Conservation (phyloP, 257 asterid species). For the Petunia axillaris region DNA sequence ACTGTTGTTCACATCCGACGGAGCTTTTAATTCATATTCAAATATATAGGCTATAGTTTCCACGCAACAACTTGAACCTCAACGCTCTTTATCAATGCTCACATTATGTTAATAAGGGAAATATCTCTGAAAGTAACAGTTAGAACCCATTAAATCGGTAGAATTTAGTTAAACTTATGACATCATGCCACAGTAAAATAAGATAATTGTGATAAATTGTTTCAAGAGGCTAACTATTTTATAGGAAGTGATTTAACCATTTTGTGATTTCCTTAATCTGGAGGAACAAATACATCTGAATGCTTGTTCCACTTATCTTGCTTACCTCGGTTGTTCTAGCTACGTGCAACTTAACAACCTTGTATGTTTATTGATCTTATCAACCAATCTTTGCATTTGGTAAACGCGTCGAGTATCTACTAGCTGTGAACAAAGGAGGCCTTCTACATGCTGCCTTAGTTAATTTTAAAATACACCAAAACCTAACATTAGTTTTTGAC, state of each 20-base stretch:
- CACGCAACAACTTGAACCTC: background rate
- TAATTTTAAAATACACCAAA: background rate
- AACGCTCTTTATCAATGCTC: background rate
- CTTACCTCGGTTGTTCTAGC: background rate
- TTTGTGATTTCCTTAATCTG: background rate
- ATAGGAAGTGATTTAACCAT: slow-evolving; percentile 4
- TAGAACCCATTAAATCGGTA: background rate
- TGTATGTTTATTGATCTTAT: background rate
- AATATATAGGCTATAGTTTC: background rate
- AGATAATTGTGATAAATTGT: background rate
- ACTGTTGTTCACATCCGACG: background rate
- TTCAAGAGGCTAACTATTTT: background rate
- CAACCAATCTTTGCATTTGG: background rate
- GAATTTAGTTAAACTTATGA: background rate
- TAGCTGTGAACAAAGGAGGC: background rate
- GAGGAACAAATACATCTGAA: background rate
- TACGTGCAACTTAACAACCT: background rate
- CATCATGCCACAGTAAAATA: background rate
- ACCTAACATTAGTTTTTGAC: background rate
- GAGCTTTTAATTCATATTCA: background rate
- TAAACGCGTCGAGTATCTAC: background rate
- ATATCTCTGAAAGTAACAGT: background rate
- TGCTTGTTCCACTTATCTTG: background rate
- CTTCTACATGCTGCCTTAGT: background rate
- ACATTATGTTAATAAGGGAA: background rate